Percentiles rank a stretch among this genome's conserved stretches.
phyloP scores from a whole-genome alignment of 2,329 filamentous ascomycete species.

The Cytospora piceae region DNA sequence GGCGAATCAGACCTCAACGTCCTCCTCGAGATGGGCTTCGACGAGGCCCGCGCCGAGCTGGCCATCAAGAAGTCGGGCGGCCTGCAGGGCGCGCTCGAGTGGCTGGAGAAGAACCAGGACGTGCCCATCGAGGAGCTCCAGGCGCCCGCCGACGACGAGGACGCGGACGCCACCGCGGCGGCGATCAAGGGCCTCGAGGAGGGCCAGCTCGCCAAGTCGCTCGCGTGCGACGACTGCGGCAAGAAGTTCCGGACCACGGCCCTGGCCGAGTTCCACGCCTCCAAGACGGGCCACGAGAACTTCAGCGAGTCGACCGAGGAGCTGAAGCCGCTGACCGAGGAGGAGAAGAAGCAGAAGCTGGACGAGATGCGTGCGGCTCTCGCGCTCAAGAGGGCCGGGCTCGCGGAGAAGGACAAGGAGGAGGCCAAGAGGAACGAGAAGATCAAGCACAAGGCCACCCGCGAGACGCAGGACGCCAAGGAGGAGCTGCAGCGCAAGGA shows the following conservation, averaged over 20 bases:
- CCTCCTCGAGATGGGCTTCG: slow-evolving; percentile 77
- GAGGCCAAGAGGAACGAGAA: slow-evolving; percentile 84
- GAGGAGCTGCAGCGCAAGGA: slow-evolving; percentile 85
- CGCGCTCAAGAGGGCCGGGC: slow-evolving; percentile 70
- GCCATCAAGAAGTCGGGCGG: slow-evolving; percentile 84
- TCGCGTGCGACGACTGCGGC: slow-evolving; percentile 93
- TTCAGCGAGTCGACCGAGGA: slow-evolving; percentile 94
- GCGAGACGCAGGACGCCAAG: slow-evolving; percentile 85
- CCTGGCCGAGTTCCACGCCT: slow-evolving; percentile 87
- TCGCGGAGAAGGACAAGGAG: slow-evolving; percentile 74
- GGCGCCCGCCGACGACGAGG: slow-evolving; percentile 45
- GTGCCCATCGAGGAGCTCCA: slow-evolving; percentile 83
- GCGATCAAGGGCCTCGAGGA: slow-evolving; percentile 61
- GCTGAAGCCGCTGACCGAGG: slow-evolving; percentile 85
- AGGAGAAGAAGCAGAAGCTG: slow-evolving; percentile 83
- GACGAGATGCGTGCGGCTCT: slow-evolving; percentile 74
- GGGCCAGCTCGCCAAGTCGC: slow-evolving; percentile 74
- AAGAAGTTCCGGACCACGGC: slow-evolving; percentile 84
- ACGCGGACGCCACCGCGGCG: slow-evolving; percentile 41
- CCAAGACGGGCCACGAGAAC: slow-evolving; percentile 87
- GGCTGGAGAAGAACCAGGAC: slow-evolving; percentile 91
- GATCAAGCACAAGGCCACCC: slow-evolving; percentile 84
- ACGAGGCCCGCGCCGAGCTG: slow-evolving; percentile 77
- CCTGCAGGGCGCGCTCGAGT: slow-evolving; percentile 86
- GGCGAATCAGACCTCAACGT: slow-evolving; percentile 63